Base-by-base conservation (phyloP, 176 grass and related monocot species). In the Musa itinerans region DNA sequence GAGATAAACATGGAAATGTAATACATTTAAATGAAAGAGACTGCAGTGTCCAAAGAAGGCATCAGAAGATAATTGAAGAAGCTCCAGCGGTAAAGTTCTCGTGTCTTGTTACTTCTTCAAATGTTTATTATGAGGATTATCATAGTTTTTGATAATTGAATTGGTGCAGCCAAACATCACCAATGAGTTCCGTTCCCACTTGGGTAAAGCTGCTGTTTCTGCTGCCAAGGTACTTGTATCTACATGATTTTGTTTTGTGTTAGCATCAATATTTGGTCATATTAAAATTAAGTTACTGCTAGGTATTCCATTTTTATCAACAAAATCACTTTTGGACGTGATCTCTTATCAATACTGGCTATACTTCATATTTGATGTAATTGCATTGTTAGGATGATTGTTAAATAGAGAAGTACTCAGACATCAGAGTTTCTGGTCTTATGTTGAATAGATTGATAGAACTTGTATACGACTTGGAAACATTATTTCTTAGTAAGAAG, bases 51-150 rank as follows among this genome's bases (percentile, higher is more conserved):
- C 94, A 97, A 76, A 90, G 94, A 86, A 90, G 94, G 81, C 90
- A 93, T 78, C 94, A 97, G 54, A 97, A 97, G 68, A 97, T 97
- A 52, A 97, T 97, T 1, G 94, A 97, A 83, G 94, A 97, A 81
- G 94, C 94, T 68, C 94, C 94, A 20, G 94, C 94, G 72, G 94
- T 97, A 90, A 83, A 85, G 59, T 73, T 88, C 69, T 2, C 55
- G 76, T 73, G 73, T 71, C 1, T 73, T 55, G 14, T 66, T 50
- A 76, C 59, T 84, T 34, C 26, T 72, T 1, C 43, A 12, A 65
- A 78, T 59, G 50, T 83, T 71, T 11, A 17, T 82, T 81, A 51
- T 5, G 59, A 67, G 9, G 74, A 81, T 71, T 75, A 13, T 71
- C 62, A 67, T 74, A 63, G 69, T 63, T 82, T 6, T 43, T 43